Evolutionary conservation across 1,139 yeast species (phyloP).

Genomic region (Yamadazyma kanchanaburiensis): DNA sequence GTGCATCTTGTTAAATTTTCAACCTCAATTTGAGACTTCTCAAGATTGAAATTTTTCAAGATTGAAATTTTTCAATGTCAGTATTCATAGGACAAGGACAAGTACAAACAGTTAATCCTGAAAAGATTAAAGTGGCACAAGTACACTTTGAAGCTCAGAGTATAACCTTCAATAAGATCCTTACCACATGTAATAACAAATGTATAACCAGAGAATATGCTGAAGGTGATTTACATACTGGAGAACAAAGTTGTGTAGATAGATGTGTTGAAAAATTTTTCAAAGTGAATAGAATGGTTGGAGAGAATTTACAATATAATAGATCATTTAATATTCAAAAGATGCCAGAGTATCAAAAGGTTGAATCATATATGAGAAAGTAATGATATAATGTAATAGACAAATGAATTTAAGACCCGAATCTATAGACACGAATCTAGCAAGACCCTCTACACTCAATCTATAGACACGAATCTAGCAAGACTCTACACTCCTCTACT

Average conservation of each 20-base stretch:
- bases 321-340: slow-evolving; percentile 26
- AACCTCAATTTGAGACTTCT: background rate
- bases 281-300: slow-evolving; percentile 60
- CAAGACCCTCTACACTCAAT: too few relatives aligned
- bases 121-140: slow-evolving; percentile 66
- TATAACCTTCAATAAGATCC: slow-evolving; percentile 58
- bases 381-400: too few relatives aligned
- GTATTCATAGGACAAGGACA: slow-evolving; percentile 53
- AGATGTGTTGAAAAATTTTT: slow-evolving; percentile 76
- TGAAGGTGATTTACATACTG: slow-evolving; percentile 75
- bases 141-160: slow-evolving; percentile 75
- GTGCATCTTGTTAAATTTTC: slow-evolving; percentile 26
- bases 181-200: slow-evolving; percentile 58
- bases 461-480: too few relatives aligned
- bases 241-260: slow-evolving; percentile 72
- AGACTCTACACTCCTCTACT: too few relatives aligned
- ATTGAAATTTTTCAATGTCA: slow-evolving; percentile 45
- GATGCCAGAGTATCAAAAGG: slow-evolving; percentile 41
- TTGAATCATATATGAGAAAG: slow-evolving; percentile 8
- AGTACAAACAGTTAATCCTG: slow-evolving; percentile 55
- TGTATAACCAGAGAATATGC: slow-evolving; percentile 76
- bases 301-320: slow-evolving; percentile 36
- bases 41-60: background rate
- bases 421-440: too few relatives aligned
- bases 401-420: too few relatives aligned